A percentile compares a stretch with the other conserved stretches of the same genome.
Conservation (phyloP, 768 basidiomycete genomes). For the Leccinum subtestaceum region DNA sequence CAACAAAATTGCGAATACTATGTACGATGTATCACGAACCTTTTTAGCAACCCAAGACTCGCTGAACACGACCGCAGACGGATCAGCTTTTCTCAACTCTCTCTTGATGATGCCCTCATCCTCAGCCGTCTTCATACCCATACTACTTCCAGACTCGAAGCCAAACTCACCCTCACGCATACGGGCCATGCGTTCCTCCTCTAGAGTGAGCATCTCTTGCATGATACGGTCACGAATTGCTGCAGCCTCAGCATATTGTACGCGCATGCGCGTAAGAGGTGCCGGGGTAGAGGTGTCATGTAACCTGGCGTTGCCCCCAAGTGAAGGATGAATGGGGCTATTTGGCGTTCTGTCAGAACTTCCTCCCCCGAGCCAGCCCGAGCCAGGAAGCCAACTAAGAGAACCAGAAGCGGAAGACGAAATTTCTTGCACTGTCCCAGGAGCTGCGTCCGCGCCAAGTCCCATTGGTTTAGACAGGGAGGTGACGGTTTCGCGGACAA, state of each 20-base stretch:
- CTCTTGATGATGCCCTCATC: slow-evolving; percentile 92
- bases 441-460: slow-evolving; percentile 2
- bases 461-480: slow-evolving; percentile 15
- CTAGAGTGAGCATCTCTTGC: too few relatives aligned
- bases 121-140: neutral
- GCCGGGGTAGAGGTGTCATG: slow-evolving; percentile 30
- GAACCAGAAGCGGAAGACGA: slow-evolving; percentile 26
- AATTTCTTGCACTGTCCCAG: slow-evolving; percentile 10
- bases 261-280: slow-evolving; percentile 55
- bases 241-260: slow-evolving; percentile 80
- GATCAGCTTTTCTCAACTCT: slow-evolving; percentile 93
- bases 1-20: neutral
- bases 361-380: slow-evolving; percentile 45
- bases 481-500: slow-evolving; percentile 53
- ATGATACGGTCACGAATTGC: slow-evolving; percentile 19
- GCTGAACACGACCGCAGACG: slow-evolving; percentile 91
- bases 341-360: slow-evolving; percentile 22
- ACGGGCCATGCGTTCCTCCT: too few relatives aligned
- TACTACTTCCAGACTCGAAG: too few relatives aligned
- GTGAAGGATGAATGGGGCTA: slow-evolving; percentile 32
- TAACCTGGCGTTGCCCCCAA: slow-evolving; percentile 23
- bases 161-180: too few relatives aligned
- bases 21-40: slow-evolving; percentile 37
- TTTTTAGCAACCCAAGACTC: slow-evolving; percentile 96
- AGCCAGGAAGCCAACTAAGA: slow-evolving; percentile 53